A percentile compares a stretch with the other conserved stretches of the same genome.
Evolutionary conservation across 192 early-diverging fungal species (phyloP).

Genomic region (Mortierella alpina): DNA sequence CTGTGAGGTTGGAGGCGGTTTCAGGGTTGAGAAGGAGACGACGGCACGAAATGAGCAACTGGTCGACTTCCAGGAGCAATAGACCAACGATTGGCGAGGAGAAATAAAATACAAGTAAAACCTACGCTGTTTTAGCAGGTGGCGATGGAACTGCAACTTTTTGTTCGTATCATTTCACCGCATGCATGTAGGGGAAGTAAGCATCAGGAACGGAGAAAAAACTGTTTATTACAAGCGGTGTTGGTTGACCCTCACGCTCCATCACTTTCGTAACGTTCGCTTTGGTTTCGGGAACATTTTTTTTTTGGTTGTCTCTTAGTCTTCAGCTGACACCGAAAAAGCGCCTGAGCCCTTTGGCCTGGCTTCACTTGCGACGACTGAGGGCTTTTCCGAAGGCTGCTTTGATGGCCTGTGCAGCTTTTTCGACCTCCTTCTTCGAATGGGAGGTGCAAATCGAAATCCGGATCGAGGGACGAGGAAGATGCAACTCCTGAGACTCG

Average conservation of each 20-base stretch:
- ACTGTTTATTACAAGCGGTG: too few species aligned
- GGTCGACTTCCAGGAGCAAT: constrained; percentile 51
- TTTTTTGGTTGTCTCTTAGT: too few species aligned
- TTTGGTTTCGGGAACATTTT: too few species aligned
- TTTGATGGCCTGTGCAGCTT: constrained; percentile 80
- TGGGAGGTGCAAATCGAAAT: constrained; percentile 81
- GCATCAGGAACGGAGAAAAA: too few species aligned
- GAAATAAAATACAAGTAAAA: too few species aligned
- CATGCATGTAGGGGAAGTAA: too few species aligned
- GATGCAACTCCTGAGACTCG: constrained; percentile 77
- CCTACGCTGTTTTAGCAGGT: too few species aligned
- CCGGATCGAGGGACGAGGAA: constrained; percentile 84
- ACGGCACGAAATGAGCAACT: constrained; percentile 60
- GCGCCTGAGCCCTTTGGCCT: constrained; percentile 4
- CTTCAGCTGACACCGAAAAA: not conserved
- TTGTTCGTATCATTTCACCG: too few species aligned
- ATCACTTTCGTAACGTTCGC: too few species aligned
- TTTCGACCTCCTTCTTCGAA: constrained; percentile 87
- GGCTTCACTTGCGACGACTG: constrained; percentile 49
- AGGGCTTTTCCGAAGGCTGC: constrained; percentile 74
- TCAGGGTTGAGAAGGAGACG: constrained; percentile 72
- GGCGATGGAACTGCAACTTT: too few species aligned
- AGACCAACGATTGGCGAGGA: not conserved
- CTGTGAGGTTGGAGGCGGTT: constrained; percentile 84
- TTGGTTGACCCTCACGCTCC: too few species aligned